These are phyloP conservation scores for Ceratobasidium sp. DNA, from an alignment of 1,284 basidiomycete genomes.

Conservation along the genomic window DNA sequence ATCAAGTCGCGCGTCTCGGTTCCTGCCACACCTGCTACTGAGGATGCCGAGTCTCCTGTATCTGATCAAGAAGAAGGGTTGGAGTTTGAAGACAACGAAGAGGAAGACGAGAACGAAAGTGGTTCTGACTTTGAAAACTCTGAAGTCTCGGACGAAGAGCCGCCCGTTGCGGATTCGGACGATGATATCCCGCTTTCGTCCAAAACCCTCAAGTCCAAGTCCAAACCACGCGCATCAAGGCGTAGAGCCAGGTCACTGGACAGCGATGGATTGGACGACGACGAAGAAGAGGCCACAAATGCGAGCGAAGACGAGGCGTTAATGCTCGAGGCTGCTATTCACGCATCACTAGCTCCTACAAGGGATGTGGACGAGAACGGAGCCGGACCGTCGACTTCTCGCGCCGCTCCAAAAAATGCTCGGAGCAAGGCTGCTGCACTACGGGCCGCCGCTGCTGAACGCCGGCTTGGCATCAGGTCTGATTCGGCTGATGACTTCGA, in stretches of 20 bases:
- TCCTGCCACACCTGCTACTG: constrained; percentile 6
- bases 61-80: constrained; percentile 51
- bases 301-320: constrained; percentile 63
- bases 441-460: constrained; percentile 57
- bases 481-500: constrained; percentile 45
- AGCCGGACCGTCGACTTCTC: constrained; percentile 59
- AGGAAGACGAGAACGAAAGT: constrained; percentile 48
- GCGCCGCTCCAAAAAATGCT: constrained; percentile 59
- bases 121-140: constrained; percentile 56
- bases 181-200: constrained; percentile 60
- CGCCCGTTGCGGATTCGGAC: constrained; percentile 72
- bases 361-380: constrained; percentile 55
- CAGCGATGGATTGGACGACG: constrained; percentile 49
- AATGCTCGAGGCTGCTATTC: constrained; percentile 70
- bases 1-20: constrained; percentile 34
- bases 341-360: constrained; percentile 65
- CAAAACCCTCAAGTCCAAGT: constrained; percentile 14
- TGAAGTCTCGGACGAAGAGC: constrained; percentile 64
- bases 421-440: constrained; percentile 69
- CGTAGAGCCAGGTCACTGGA: constrained; percentile 48
- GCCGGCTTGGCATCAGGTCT: constrained; percentile 53
- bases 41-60: constrained; percentile 15
- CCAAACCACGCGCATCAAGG: constrained; percentile 10
- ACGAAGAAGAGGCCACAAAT: constrained; percentile 48
- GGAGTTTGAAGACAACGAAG: constrained; percentile 49